Evolutionary conservation across 176 grass and related monocot species (phyloP), one percentile per base, ranked within the genome.

Genomic region (Juncus effusus): DNA sequence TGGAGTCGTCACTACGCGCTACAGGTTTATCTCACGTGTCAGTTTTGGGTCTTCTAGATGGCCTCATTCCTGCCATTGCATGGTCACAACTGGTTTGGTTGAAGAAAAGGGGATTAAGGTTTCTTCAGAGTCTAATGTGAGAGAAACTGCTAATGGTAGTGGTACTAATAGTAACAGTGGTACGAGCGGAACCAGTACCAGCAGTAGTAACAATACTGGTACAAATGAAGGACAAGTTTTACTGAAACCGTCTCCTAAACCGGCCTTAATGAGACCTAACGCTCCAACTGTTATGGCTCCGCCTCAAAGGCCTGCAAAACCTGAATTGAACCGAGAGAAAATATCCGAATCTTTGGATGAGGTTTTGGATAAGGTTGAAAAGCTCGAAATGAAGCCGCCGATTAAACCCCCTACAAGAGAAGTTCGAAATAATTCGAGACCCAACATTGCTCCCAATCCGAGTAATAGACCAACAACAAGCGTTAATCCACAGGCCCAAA

Each of bases 361-460:
- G 78, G 88, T 85, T 56, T 74, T 97, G 75, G 85, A 86, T 58
- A 92, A 89, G 78, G 93, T 76, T 11, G 88, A 88, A 77, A 91
- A 89, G 63, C 93, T 97, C 13, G 80, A 97, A 74, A 73, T 65
- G n/a, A 79, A 69, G 11, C 78, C 42, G 62, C 69, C 72, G 4
- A 12, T 63, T 54, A 83, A 72, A 51, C 51, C 56, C 38, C n/a
- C 8, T 57, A 16, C 9, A 3, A 61, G 51, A 67, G 62, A 55
- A 51, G 62, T 55, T 7, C 81, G 80, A 49, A n/a, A 61, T 28
- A 56, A 63, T 83, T 41, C 40, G 10, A 81, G 55, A 51, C 76
- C 79, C 41, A 84, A 69, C 86, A 77, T 67, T 66, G 63, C 36
- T 37, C 77, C 73, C 3, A 81, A 40, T 40, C 54, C 16, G 39